These are phyloP conservation scores for Lecanicillium sp. DNA, from an alignment of 2,329 filamentous ascomycete species.

Conservation along the genomic window DNA sequence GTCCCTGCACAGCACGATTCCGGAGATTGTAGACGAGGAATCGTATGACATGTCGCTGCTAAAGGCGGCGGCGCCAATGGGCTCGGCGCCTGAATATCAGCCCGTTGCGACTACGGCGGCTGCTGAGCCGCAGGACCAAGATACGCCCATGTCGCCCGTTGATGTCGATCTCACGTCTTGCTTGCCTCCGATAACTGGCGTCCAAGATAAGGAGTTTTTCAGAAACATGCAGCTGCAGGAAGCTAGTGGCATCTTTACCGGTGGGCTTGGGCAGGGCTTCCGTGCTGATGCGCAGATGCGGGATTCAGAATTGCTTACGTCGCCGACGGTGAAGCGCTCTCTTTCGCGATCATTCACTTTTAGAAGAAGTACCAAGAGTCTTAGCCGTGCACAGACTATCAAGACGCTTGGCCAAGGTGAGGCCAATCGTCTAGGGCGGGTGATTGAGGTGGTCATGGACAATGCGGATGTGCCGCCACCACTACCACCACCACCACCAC, in stretches of 20 bases:
- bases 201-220: conserved; percentile 36
- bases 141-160: conserved; percentile 17
- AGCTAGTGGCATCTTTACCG: conserved; percentile 45
- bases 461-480: conserved; percentile 20
- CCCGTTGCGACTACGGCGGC: conserved; percentile 19
- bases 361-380: conserved; percentile 17
- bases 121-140: conserved; percentile 11
- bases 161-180: conserved; percentile 35
- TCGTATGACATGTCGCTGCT: conserved; percentile 36
- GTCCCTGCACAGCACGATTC: conserved; percentile 16
- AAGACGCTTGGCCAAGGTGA: conserved; percentile 46
- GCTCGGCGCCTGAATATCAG: conserved; percentile 22
- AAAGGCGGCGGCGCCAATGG: conserved; percentile 30
- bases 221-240: conserved; percentile 42
- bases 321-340: conserved; percentile 24
- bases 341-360: conserved; percentile 33
- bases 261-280: conserved; percentile 49
- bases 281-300: conserved; percentile 37
- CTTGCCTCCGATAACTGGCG: conserved; percentile 21
- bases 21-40: conserved; percentile 27
- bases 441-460: conserved; percentile 50
- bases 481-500: too few species aligned
- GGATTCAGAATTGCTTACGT: conserved; percentile 40
- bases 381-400: conserved; percentile 31
- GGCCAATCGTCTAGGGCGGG: conserved; percentile 50